These are phyloP conservation scores for Skeletonema grethae DNA, from an alignment of 108 stramenopile species.

Conservation along the genomic window DNA sequence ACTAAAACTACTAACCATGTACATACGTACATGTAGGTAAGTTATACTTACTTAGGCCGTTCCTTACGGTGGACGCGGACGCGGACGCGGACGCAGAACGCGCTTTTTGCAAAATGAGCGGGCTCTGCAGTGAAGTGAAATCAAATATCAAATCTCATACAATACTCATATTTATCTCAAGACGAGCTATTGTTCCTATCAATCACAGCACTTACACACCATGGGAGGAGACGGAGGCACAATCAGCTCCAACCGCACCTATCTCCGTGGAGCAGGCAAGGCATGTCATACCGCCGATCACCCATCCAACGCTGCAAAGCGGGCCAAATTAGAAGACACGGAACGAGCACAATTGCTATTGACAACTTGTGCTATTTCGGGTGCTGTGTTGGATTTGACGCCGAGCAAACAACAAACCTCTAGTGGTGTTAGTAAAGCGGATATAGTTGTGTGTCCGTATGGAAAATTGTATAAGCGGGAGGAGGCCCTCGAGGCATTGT, in stretches of 20 bases:
- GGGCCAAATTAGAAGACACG: conserved; percentile 33
- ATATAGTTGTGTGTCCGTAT: conserved; percentile 74
- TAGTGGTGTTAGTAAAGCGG: background rate
- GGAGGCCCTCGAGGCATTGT: conserved; percentile 75
- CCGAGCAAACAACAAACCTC: background rate
- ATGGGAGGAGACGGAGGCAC: conserved; percentile 94
- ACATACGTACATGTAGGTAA: no score
- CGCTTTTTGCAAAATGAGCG: no score
- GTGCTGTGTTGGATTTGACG: conserved; percentile 36
- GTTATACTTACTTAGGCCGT: no score
- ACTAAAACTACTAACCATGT: no score
- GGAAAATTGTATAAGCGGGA: conserved; percentile 78
- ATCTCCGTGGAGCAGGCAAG: conserved; percentile 83
- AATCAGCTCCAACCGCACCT: conserved; percentile 74
- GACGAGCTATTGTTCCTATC: no score
- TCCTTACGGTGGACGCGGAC: no score
- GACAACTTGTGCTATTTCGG: conserved; percentile 67
- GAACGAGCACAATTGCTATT: conserved; percentile 44
- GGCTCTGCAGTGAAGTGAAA: no score
- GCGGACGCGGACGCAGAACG: no score
- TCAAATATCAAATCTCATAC: no score
- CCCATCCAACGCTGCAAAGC: conserved; percentile 20
- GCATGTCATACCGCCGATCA: conserved; percentile 68
- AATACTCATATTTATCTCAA: no score
- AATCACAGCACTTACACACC: conserved; percentile 1